Evolutionary conservation across 495 filamentous ascomycete genomes (phyloP), one percentile per base, ranked within the genome.

Genomic region (Aspergillus egyptiacus): DNA sequence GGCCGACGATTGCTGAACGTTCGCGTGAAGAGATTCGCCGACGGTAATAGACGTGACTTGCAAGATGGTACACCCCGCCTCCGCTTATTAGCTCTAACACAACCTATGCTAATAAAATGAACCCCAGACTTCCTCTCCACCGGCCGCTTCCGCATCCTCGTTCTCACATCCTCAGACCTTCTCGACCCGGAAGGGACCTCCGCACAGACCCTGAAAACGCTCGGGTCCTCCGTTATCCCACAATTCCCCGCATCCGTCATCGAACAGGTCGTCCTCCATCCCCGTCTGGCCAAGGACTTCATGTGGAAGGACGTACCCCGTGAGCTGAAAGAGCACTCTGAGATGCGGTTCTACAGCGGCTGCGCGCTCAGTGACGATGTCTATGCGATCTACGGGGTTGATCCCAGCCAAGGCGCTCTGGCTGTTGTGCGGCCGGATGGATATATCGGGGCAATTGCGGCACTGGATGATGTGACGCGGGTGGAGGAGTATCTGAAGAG

Each of bases 391-490:
- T 85, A 79, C 43, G 86, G 82, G 0, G 75, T 89, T 8, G 71
- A 85, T 58, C 59, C 55, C 20, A 69, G 75, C 34, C 63, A 60
- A 15, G 85, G 86, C 0, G 82, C 79, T 42, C 57, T 85, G 6
- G 81, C 85, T 6, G 69, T 83, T 20, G 48, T 76, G 0, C 59
- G 83, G 18, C 85, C 85, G 0, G 85, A 88, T 70, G 78, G 81
- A 49, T 83, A 87, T 65, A 72, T 87, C 32, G 76, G 78, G 2
- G 73, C 69, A 59, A 63, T 84, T 27, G 78, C 77, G 1, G 74
- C 72, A 10, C 48, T 86, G 48, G 72, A 75, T 22, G 80, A 81
- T 63, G 67, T 77, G 10, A 50, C 56, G 7, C 64, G 65, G 5
- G 53, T 81, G 27, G 58, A 72, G 11, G 30, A 18, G 0, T 75